phyloP scores from a whole-genome alignment of 441 rosid species.

The Gossypium schwendimanii region DNA sequence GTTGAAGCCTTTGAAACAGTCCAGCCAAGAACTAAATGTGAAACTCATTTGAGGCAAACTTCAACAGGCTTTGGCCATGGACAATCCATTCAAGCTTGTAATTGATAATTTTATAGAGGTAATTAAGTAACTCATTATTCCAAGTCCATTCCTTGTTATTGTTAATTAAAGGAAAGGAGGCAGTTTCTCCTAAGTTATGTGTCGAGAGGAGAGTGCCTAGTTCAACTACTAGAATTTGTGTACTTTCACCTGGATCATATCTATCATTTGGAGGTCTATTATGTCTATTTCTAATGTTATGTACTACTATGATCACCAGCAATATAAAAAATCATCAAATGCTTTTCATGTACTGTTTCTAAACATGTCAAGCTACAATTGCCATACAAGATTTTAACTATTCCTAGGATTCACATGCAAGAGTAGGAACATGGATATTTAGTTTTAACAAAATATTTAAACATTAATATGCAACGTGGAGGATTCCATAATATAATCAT shows the following conservation, averaged over 20 bases:
- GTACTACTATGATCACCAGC: background rate
- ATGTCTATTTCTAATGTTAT: conserved; percentile 10
- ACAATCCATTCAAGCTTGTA: conserved; percentile 72
- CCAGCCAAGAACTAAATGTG: conserved; percentile 39
- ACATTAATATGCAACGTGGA: background rate
- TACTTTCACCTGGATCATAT: conserved; percentile 3
- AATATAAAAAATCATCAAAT: background rate
- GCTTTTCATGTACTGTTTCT: background rate
- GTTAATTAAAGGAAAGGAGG: background rate
- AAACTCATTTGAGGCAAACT: conserved; percentile 29
- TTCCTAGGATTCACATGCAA: background rate
- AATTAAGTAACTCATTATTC: background rate
- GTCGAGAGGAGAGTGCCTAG: background rate
- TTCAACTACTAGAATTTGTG: conserved; percentile 7
- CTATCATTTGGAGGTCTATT: background rate
- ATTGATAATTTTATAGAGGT: conserved; percentile 35
- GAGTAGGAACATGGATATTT: background rate
- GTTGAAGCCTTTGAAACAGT: conserved; percentile 67
- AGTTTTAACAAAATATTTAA: background rate
- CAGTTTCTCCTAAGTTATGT: conserved; percentile 13
- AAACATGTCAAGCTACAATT: background rate
- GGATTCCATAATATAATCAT: background rate
- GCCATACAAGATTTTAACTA: background rate
- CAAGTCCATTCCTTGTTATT: background rate
- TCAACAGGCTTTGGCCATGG: conserved; percentile 39